Evolutionary conservation across 2,329 filamentous ascomycete species (phyloP), one percentile per base, ranked within the genome.

Genomic region (Blastomyces percursus): DNA sequence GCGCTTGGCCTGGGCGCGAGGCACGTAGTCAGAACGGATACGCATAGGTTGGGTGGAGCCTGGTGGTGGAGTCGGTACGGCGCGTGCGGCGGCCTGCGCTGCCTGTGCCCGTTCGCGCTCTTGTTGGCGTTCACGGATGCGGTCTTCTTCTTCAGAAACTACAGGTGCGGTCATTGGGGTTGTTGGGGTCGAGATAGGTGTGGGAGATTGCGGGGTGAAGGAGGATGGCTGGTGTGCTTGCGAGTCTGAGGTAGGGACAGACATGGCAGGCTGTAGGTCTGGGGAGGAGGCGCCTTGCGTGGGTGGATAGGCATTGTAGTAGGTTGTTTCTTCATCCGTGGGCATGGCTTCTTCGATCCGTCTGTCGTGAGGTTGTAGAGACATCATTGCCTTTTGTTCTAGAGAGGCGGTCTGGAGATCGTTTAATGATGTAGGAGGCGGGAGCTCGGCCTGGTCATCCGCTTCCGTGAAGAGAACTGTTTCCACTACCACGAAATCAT

Each of bases 271-370:
- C 66, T 69, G 61, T 62, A 65, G 57, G 4, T 21, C 24, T 63
- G 73, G 70, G 4, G 64, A 62, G 40, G 67, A 67, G 58, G 67
- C 66, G 32, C 69, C 66, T 64, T 76, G 72, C 68, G 63, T 76
- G 68, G 69, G 68, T 70, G 76, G 66, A 74, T 78, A 71, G 75
- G 79, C 67, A 69, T 78, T 76, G 80, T 86, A 80, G 64, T 86
- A 75, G 14, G 75, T 72, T 7, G 69, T 66, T 62, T 78, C 85
- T 64, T 88, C 85, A 54, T 90, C 89, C 59, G 86, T 88, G 3
- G 94, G 94, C 83, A 96, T 90, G 6, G 93, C 91, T 79, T 99
- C 94, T 75, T 99, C 94, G 66, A 99, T 91, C 63, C 93, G 88
- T 68, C 92, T 81, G 71, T 88, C 87, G 63, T 77, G 76, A 1